A percentile compares a stretch with the other conserved stretches of the same genome.
Conservation (phyloP, 2,329 filamentous ascomycete species). For the Aureobasidium zeae region DNA sequence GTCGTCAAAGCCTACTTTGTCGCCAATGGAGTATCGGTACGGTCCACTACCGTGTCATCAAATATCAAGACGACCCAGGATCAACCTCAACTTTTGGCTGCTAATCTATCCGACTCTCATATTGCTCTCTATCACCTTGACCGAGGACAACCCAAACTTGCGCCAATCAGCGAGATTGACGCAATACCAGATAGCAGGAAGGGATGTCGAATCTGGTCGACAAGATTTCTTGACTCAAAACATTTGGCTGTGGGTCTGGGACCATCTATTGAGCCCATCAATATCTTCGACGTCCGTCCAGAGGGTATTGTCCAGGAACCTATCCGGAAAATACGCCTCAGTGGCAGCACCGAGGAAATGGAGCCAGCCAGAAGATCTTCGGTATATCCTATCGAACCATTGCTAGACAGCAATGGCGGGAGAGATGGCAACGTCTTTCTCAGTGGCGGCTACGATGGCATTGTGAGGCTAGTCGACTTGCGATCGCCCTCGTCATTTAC, state of each 20-base stretch:
- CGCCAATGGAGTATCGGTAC: conserved; percentile 37
- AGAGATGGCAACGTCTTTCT: conserved; percentile 45
- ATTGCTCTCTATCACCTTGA: conserved; percentile 28
- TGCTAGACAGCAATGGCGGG: conserved; percentile 18
- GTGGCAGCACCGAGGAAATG: conserved; percentile 16
- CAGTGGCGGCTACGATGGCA: conserved; percentile 51
- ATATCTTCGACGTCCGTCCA: conserved; percentile 43
- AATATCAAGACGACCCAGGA: conserved; percentile 19
- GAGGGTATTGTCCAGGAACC: conserved; percentile 34
- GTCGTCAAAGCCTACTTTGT: conserved; percentile 33
- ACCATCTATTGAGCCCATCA: conserved; percentile 34
- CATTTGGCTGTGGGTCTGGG: conserved; percentile 45
- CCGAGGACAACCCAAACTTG: conserved; percentile 21
- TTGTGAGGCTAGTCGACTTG: conserved; percentile 51
- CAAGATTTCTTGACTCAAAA: conserved; percentile 43
- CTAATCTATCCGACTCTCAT: conserved; percentile 39
- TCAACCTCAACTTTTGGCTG: conserved; percentile 39
- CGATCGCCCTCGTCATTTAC: conserved; percentile 42
- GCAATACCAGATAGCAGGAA: conserved; percentile 21
- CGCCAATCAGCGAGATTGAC: conserved; percentile 31
- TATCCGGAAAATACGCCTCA: conserved; percentile 32
- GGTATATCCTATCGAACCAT: conserved; percentile 36
- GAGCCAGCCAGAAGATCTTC: conserved; percentile 29
- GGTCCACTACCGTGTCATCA: conserved; percentile 40
- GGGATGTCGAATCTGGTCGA: conserved; percentile 37